Evolutionary conservation across 345 rosid species (phyloP).

Genomic region (Rhizophora mangle): DNA sequence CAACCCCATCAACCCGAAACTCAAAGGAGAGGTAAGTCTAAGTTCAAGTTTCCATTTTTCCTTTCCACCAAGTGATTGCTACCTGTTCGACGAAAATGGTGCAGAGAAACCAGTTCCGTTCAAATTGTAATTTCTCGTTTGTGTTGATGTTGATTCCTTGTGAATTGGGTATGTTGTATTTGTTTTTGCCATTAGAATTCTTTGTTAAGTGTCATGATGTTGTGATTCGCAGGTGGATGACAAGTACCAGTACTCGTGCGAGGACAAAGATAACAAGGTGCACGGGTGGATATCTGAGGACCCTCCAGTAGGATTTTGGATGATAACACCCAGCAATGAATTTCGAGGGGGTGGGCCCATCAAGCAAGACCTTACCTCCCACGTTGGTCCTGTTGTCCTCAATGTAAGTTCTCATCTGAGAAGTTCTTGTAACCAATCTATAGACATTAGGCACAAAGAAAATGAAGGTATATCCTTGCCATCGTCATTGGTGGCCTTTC

Average conservation of each 20-base stretch:
- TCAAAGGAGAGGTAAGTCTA: conserved; percentile 14
- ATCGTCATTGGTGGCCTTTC: neutral
- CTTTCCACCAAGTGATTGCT: neutral
- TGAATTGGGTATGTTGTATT: neutral
- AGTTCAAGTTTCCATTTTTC: neutral
- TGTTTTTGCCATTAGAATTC: neutral
- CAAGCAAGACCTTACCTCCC: conserved; percentile 23
- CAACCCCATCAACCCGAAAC: neutral
- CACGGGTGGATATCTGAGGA: conserved; percentile 22
- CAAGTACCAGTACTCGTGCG: conserved; percentile 22
- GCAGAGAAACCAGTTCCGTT: neutral
- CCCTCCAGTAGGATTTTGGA: conserved; percentile 13
- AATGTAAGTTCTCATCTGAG: conserved; percentile 5
- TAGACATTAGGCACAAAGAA: too few species aligned
- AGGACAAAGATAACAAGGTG: conserved; percentile 19
- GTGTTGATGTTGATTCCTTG: neutral
- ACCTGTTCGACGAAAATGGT: neutral
- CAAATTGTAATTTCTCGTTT: too few species aligned
- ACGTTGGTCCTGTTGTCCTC: conserved; percentile 17
- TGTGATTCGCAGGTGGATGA: conserved; percentile 21
- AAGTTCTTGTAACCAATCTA: too few species aligned
- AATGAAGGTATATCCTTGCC: too few species aligned
- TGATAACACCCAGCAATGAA: conserved; percentile 17
- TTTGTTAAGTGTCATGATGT: neutral
- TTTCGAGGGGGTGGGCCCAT: conserved; percentile 12